Percentiles rank a stretch among this genome's conserved stretches.
phyloP scores from a whole-genome alignment of 2,329 filamentous ascomycete genomes.

The Lecanicillium sp. region DNA sequence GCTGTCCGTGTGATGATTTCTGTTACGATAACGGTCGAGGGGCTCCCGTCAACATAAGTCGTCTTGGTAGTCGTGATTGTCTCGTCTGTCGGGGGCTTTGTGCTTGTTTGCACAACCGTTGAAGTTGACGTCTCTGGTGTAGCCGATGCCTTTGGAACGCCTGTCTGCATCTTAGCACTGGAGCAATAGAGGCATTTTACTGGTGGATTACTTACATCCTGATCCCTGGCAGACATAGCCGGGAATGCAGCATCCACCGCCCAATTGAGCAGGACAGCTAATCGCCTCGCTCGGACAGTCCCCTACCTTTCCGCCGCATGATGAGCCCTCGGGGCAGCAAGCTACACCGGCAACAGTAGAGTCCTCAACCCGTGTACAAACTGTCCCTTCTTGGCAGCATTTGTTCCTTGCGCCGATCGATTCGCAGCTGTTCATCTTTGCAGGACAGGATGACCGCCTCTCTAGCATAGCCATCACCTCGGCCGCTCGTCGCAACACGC shows the following conservation, averaged over 20 bases:
- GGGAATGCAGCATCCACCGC: constrained; percentile 69
- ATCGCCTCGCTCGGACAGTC: constrained; percentile 54
- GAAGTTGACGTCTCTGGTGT: constrained; percentile 12
- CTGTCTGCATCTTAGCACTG: constrained; percentile 13
- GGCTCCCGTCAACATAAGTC: constrained; percentile 24
- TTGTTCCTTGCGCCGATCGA: constrained; percentile 58
- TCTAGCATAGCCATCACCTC: constrained; percentile 40
- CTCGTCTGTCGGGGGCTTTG: constrained; percentile 10
- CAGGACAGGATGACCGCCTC: constrained; percentile 58
- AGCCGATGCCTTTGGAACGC: constrained; percentile 24
- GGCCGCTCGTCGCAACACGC: constrained; percentile 33
- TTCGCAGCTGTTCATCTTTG: constrained; percentile 56
- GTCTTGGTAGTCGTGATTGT: constrained; percentile 32
- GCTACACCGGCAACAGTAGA: constrained; percentile 59
- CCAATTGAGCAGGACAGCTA: constrained; percentile 54
- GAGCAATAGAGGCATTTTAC: background rate
- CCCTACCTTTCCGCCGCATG: constrained; percentile 55
- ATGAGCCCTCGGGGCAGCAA: constrained; percentile 61
- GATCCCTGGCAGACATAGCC: constrained; percentile 61
- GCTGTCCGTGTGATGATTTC: constrained; percentile 29
- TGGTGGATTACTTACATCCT: constrained; percentile 52
- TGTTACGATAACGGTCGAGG: constrained; percentile 32
- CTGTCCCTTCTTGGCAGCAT: constrained; percentile 61
- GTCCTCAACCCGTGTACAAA: constrained; percentile 57
- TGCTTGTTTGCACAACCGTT: constrained; percentile 13